Evolutionary conservation across 345 rosid genomes (phyloP), one percentile per base, ranked within the genome.

Genomic region (Hibiscus tridactylites): DNA sequence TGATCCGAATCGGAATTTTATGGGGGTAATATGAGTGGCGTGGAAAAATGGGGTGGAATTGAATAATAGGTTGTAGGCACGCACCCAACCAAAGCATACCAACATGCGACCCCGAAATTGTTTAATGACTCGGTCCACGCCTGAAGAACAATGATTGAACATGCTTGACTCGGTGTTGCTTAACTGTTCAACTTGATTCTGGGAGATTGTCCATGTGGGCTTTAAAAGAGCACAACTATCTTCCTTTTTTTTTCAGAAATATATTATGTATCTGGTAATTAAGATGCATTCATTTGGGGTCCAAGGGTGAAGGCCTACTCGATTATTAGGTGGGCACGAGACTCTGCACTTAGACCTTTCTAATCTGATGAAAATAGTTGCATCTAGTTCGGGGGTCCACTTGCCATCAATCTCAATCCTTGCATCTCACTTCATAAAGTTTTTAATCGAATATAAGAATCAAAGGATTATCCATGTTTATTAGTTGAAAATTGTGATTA

Each of bases 301-400:
- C 53, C 16, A 49, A 11, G 53, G 50, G 15, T 7, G 15, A 49
- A 49, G 53, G 56, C 70, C 21, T 3, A 47, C 39, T 49, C 39
- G 53, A 47, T 66, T 47, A 47, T 47, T 67, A 16, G 71, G 33
- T 47, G 39, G 58, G 57, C 49, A 28, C 44, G 58, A 67, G 71
- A 28, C 39, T 28, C 19, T 49, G 71, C 71, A 16, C 59, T 49
- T 9, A 2, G 44, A 67, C 44, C 59, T 49, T 49, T 49, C 57
- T 26, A 46, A 26, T 46, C 21, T 44, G 70, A 24, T 17, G 67
- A 65, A 1, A 37, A 21, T 66, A 66, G 37, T 53, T 49, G 31
- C 71, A 16, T 49, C 42, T 49, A 33, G 21, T 28, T 49, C 7
- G 3, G 13, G 37, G 24, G 59, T 35, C 44, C 42, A 67, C 15